phyloP scores from a whole-genome alignment of 2,329 filamentous ascomycete species.

The Aspergillus spinulosporus region DNA sequence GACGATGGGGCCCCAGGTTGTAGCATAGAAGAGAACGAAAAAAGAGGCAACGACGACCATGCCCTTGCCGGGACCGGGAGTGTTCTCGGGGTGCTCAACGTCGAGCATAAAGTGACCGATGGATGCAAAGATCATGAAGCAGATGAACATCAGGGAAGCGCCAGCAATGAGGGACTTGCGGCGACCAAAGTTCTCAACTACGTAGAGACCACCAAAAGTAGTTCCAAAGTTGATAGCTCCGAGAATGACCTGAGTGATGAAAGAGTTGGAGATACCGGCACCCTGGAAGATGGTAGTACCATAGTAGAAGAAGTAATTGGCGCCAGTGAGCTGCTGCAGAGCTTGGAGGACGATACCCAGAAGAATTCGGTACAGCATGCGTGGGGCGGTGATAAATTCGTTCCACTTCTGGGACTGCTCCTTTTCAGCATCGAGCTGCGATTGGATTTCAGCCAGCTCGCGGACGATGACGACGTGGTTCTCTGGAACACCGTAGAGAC shows the following conservation, averaged over 20 bases:
- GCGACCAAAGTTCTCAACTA: slow-evolving; percentile 68
- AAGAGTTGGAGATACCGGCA: slow-evolving; percentile 64
- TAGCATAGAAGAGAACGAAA: slow-evolving; percentile 68
- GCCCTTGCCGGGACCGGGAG: slow-evolving; percentile 57
- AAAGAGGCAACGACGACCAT: slow-evolving; percentile 71
- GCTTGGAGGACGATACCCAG: slow-evolving; percentile 47
- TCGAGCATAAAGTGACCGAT: slow-evolving; percentile 52
- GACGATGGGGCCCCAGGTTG: slow-evolving; percentile 65
- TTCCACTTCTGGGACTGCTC: slow-evolving; percentile 36
- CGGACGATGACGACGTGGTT: slow-evolving; percentile 55
- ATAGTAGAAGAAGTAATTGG: slow-evolving; percentile 59
- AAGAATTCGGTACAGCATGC: slow-evolving; percentile 47
- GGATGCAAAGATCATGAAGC: slow-evolving; percentile 65
- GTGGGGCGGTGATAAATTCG: slow-evolving; percentile 47
- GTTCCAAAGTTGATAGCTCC: slow-evolving; percentile 66
- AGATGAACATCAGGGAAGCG: slow-evolving; percentile 65
- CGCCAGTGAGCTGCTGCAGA: slow-evolving; percentile 48
- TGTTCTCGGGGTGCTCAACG: slow-evolving; percentile 43
- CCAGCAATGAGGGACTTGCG: slow-evolving; percentile 67
- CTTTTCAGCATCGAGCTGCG: slow-evolving; percentile 57
- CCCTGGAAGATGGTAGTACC: slow-evolving; percentile 56
- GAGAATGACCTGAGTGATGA: slow-evolving; percentile 64
- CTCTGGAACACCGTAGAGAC: slow-evolving; percentile 56
- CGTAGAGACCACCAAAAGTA: slow-evolving; percentile 67
- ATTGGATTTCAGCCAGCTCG: slow-evolving; percentile 58